Percentiles rank a stretch among this genome's conserved stretches.
Evolutionary conservation across 352 stramenopile species (phyloP).

Genomic region (Globisporangium recalcitrans): DNA sequence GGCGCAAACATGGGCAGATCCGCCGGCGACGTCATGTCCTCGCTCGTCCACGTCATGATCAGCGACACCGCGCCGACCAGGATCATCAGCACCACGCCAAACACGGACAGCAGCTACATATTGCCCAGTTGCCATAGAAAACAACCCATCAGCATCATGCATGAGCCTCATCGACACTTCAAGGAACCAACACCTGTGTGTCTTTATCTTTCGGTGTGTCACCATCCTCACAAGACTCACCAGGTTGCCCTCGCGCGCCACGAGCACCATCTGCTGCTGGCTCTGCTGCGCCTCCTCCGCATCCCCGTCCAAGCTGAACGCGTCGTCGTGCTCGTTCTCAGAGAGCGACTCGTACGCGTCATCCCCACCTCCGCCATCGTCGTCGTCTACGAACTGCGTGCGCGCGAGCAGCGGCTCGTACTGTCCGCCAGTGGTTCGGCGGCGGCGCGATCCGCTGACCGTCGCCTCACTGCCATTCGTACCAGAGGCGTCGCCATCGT

Average conservation of each 20-base stretch:
- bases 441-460: conserved; percentile 4
- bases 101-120: conserved; percentile 56
- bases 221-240: conserved; percentile 18
- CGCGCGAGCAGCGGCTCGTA: conserved; percentile 1
- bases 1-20: conserved; percentile 75
- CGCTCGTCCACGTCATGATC: conserved; percentile 50
- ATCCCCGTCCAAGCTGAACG: conserved; percentile 18
- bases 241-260: conserved; percentile 44
- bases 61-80: conserved; percentile 58
- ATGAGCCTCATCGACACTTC: not conserved
- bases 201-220: conserved; percentile 1
- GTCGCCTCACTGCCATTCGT: not conserved
- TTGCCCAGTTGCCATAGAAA: not conserved
- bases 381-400: conserved; percentile 16
- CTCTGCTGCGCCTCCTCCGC: conserved; percentile 15
- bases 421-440: not conserved
- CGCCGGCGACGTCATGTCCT: conserved; percentile 31
- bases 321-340: conserved; percentile 35
- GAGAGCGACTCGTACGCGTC: conserved; percentile 37
- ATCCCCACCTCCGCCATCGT: conserved; percentile 17
- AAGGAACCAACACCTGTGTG: not conserved
- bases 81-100: conserved; percentile 63
- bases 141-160: not conserved
- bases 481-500: conserved; percentile 8
- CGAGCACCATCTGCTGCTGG: conserved; percentile 42